Percentiles rank a stretch among this genome's conserved stretches.
phyloP scores from a whole-genome alignment of 768 basidiomycete genomes.

The Tulasnella sp. region DNA sequence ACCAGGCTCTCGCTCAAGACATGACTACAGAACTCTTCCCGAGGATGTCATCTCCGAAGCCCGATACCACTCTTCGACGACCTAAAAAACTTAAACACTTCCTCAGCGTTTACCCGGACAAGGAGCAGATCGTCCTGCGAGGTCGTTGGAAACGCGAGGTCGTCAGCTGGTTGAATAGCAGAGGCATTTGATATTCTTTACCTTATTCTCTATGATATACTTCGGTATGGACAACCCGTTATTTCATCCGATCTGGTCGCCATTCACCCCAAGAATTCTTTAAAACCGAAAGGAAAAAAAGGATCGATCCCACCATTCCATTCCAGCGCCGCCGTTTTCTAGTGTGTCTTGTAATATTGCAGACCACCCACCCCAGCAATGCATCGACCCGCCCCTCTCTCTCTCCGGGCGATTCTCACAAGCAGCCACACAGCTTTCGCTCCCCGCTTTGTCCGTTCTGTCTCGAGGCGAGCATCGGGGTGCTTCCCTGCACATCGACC shows the following conservation, averaged over 20 bases:
- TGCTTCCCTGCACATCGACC: no score
- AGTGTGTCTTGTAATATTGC: neutral
- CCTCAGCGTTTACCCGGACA: neutral
- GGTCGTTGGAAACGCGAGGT: slow-evolving; percentile 7
- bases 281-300: no score
- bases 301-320: neutral
- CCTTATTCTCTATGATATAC: neutral
- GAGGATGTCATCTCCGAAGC: neutral
- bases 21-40: slow-evolving; percentile 1
- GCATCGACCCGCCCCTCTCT: neutral
- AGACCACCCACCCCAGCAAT: neutral
- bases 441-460: neutral
- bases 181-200: slow-evolving; percentile 8
- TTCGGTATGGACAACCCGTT: neutral
- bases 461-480: neutral
- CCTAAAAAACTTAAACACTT: neutral
- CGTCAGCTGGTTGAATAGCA: slow-evolving; percentile 7
- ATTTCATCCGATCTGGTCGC: neutral
- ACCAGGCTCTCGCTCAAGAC: slow-evolving; percentile 12
- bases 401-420: neutral
- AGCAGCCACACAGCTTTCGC: neutral
- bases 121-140: slow-evolving; percentile 14
- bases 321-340: neutral
- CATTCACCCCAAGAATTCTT: neutral
- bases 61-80: neutral